Percentiles rank a stretch among this genome's conserved stretches.
phyloP scores from a whole-genome alignment of 805 yeast species.

The Metschnikowia arizonensis region DNA sequence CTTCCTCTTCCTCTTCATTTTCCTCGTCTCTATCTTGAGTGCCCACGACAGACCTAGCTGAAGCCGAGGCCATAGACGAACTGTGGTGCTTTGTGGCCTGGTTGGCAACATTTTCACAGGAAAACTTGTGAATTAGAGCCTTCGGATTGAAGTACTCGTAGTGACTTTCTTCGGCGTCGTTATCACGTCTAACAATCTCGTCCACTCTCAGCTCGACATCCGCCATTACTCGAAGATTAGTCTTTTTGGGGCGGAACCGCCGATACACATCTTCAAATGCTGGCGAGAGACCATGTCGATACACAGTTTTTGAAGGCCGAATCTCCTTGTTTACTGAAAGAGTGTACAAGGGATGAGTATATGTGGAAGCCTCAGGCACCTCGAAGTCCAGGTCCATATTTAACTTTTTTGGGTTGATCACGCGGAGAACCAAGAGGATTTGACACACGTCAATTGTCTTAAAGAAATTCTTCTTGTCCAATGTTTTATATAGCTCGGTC shows the following conservation, averaged over 20 bases:
- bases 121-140: slow-evolving; percentile 21
- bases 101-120: neutral
- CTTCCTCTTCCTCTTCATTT: slow-evolving; percentile 18
- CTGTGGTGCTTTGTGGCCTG: neutral
- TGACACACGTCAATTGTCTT: slow-evolving; percentile 85
- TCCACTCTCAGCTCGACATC: slow-evolving; percentile 76
- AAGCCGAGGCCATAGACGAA: neutral
- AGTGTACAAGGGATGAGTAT: slow-evolving; percentile 39
- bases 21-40: slow-evolving; percentile 1
- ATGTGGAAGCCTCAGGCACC: slow-evolving; percentile 32
- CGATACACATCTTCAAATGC: slow-evolving; percentile 71
- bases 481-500: slow-evolving; percentile 80
- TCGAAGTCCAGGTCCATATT: slow-evolving; percentile 46
- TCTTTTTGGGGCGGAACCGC: slow-evolving; percentile 65
- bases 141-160: slow-evolving; percentile 67
- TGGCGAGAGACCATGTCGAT: slow-evolving; percentile 77
- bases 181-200: slow-evolving; percentile 69
- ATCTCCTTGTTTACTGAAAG: slow-evolving; percentile 33
- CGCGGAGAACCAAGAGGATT: slow-evolving; percentile 69
- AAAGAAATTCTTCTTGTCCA: slow-evolving; percentile 83
- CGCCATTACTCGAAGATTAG: slow-evolving; percentile 67
- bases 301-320: slow-evolving; percentile 45
- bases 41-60: neutral
- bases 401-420: slow-evolving; percentile 37
- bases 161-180: slow-evolving; percentile 73